These are phyloP conservation scores for Schizosaccharomyces japonicus DNA, from an alignment of 805 yeast genomes.

Conservation along the genomic window DNA sequence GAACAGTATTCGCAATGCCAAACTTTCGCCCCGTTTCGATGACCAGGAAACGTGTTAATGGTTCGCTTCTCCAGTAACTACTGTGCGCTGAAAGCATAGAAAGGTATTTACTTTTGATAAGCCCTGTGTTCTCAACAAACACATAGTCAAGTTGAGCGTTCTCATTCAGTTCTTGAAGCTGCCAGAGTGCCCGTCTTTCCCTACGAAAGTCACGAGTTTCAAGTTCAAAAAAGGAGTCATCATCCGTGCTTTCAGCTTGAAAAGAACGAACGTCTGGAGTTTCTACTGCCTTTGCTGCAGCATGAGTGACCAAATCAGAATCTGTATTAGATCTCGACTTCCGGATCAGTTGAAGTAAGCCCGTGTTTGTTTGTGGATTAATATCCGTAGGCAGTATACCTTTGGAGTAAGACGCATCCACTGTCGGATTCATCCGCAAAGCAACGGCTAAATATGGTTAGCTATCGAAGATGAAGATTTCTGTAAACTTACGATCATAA, in stretches of 20 bases:
- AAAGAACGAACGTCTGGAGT: no score
- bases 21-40: conserved; percentile 12
- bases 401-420: conserved; percentile 20
- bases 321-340: no score
- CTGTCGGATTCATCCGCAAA: conserved; percentile 64
- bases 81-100: conserved; percentile 74
- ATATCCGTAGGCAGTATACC: conserved; percentile 13
- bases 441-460: conserved; percentile 29
- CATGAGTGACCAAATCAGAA: no score
- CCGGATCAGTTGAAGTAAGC: no score
- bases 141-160: conserved; percentile 70
- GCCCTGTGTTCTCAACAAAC: conserved; percentile 35
- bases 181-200: conserved; percentile 15
- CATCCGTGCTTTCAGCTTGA: no score
- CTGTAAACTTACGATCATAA: conserved; percentile 31
- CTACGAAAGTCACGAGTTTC: conserved; percentile 11
- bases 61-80: conserved; percentile 67
- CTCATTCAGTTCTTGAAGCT: conserved; percentile 33
- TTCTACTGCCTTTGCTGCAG: no score
- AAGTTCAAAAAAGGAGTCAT: conserved; percentile 10
- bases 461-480: background rate
- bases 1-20: conserved; percentile 3
- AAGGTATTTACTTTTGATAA: conserved; percentile 55
- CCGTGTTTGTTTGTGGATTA: no score
- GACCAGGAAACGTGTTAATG: conserved; percentile 41